Percentiles rank a stretch among this genome's conserved stretches.
These are phyloP conservation scores for Oxytropis ochrocephala DNA, from an alignment of 306 rosid species.

Conservation along the genomic window DNA sequence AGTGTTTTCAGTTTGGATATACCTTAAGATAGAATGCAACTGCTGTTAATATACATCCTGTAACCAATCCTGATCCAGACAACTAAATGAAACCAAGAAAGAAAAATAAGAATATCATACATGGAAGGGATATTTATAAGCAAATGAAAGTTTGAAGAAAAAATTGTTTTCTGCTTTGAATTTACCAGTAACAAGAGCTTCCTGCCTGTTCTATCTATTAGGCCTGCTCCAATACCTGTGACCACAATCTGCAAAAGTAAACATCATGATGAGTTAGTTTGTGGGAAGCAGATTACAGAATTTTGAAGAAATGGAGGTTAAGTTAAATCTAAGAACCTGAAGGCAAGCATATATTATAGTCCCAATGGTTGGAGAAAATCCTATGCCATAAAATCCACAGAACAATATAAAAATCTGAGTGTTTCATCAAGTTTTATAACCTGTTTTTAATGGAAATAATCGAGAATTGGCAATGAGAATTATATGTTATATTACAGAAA, in stretches of 20 bases:
- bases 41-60: conserved; percentile 56
- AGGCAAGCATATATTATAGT: conserved; percentile 53
- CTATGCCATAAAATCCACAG: conserved; percentile 29
- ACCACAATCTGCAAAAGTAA: conserved; percentile 47
- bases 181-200: conserved; percentile 79
- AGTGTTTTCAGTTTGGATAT: not conserved
- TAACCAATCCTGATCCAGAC: conserved; percentile 66
- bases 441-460: not conserved
- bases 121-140: not conserved
- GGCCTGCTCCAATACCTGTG: conserved; percentile 52
- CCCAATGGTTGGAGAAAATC: conserved; percentile 59
- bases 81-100: conserved; percentile 39
- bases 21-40: conserved; percentile 79
- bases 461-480: not conserved
- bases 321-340: conserved; percentile 51
- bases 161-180: not conserved
- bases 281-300: not conserved
- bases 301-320: not conserved
- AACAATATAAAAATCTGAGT: conserved; percentile 1
- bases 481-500: not conserved
- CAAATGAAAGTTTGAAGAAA: not conserved
- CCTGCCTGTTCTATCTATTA: conserved; percentile 71
- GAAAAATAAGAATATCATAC: not conserved
- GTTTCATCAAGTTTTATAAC: not conserved
- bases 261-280: not conserved